Evolutionary conservation across 345 rosid species (phyloP).

Genomic region (Euphorbia lathyris): DNA sequence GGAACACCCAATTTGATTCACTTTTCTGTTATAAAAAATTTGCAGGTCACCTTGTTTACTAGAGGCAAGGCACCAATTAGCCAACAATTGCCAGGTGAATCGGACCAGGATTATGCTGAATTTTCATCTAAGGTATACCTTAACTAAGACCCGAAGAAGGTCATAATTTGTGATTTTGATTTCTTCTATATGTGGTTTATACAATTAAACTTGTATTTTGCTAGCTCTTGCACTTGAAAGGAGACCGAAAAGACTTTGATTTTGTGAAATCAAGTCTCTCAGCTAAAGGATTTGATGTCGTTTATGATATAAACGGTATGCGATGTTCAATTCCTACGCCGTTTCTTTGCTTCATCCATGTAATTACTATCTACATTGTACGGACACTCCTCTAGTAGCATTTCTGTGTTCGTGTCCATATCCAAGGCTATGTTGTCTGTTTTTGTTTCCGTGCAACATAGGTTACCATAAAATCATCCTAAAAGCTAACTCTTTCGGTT

Average conservation of each 20-base stretch:
- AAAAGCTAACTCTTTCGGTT: neutral
- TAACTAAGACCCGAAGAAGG: neutral
- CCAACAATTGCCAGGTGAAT: constrained; percentile 83
- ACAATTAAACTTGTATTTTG: constrained; percentile 21
- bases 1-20: too few relatives aligned
- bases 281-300: constrained; percentile 89
- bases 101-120: constrained; percentile 75
- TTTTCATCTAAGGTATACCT: constrained; percentile 86
- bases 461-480: neutral
- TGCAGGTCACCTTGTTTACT: constrained; percentile 89
- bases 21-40: constrained; percentile 13
- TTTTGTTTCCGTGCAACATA: too few relatives aligned
- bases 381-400: too few relatives aligned
- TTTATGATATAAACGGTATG: constrained; percentile 91
- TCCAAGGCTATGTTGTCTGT: too few relatives aligned
- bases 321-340: neutral
- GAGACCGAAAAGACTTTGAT: constrained; percentile 92
- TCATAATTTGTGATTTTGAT: neutral
- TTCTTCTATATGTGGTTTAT: neutral
- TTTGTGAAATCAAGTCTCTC: constrained; percentile 93
- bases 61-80: constrained; percentile 91
- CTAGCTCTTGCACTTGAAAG: constrained; percentile 90
- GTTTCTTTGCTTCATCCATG: neutral
- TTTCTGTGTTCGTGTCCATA: too few relatives aligned
- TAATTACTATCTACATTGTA: neutral